Base-by-base conservation (phyloP, 2,329 filamentous ascomycete genomes). In the Cephalotrichum gorgonifer region DNA sequence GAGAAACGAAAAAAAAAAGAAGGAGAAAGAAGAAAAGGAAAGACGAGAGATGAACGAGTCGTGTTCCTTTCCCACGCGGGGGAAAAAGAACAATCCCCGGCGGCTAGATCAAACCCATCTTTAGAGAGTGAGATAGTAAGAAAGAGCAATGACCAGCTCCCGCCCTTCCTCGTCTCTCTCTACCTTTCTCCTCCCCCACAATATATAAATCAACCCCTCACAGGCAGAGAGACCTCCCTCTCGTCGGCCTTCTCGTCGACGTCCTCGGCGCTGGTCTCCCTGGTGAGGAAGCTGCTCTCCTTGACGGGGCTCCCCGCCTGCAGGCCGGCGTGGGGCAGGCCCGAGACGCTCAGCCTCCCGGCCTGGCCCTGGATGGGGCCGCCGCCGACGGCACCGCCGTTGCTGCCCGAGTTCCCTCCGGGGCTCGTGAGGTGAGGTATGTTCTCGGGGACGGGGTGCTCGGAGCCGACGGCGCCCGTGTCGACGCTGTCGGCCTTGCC, bases 401-500 rank as follows among this genome's bases (percentile, higher is more conserved):
- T 22, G 57, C 64, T 58, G 57, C 60, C 63, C 53, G 54, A 51
- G 43, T 57, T 54, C 54, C 70, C 60, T 14, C 30, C 22, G 28
- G 46, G 46, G 68, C 76, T 67, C 52, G 85, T 82, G 57, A 91
- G 78, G 72, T 95, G 89, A 27, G 90, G 90, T 67, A 96, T 95
- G 67, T 94, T 94, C 71, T 95, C 89, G 56, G 90, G 89, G 47
- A 90, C 84, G 49, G 93, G 93, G 68, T 98, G 93, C 71, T 95
- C 85, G 61, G 88, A 90, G 61, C 93, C 93, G 62, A 98, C 88
- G 61, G 85, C 85, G 63, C 91, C 95, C 52, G 95, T 88, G 63
- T 94, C 91, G 61, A 93, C 86, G 63, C 93, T 86, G 62, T 90
- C 87, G 66, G 88, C 89, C 73, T 97, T 97, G 69, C 93, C 93